Evolutionary conservation across 2,329 filamentous ascomycete genomes (phyloP).

Genomic region (Cladosporium halotolerans): DNA sequence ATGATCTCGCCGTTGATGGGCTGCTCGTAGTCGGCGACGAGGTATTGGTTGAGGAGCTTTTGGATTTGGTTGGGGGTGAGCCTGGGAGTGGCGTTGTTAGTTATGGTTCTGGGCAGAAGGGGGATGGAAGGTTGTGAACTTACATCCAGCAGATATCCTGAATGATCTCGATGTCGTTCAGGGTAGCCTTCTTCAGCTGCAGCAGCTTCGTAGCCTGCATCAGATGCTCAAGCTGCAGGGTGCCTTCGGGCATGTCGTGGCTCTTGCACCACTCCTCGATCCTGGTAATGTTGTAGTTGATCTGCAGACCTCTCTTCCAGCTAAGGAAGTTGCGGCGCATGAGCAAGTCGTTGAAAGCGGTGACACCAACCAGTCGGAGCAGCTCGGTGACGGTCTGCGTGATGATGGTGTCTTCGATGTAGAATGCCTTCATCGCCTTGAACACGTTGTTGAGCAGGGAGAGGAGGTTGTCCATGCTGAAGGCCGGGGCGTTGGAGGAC

Average conservation of each 20-base stretch:
- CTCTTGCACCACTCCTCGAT: conserved; percentile 99
- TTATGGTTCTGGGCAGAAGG: too few species aligned
- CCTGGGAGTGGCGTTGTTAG: conserved; percentile 43
- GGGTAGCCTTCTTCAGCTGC: conserved; percentile 95
- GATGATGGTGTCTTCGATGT: conserved; percentile 92
- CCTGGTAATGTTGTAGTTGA: conserved; percentile 99
- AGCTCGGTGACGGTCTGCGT: conserved; percentile 93
- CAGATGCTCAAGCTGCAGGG: conserved; percentile 91
- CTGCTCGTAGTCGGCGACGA: conserved; percentile 98
- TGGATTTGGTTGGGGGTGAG: conserved; percentile 98
- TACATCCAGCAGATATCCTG: conserved; percentile 99
- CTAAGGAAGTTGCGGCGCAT: conserved; percentile 98
- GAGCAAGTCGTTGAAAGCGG: conserved; percentile 94
- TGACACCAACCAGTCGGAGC: conserved; percentile 86
- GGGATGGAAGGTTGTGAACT: conserved; percentile 36
- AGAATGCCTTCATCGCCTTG: conserved; percentile 98
- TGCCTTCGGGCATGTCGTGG: conserved; percentile 98
- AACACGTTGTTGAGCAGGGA: conserved; percentile 94
- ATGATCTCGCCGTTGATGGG: conserved; percentile 99
- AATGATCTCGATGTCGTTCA: conserved; percentile 99
- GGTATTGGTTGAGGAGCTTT: conserved; percentile 96
- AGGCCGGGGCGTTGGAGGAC: conserved; percentile 84
- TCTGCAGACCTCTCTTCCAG: conserved; percentile 98
- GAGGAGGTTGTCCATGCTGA: conserved; percentile 98
- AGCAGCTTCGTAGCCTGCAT: conserved; percentile 99